Evolutionary conservation across 169 alveolate genomes (phyloP).

Genomic region (Plasmodium sp.): DNA sequence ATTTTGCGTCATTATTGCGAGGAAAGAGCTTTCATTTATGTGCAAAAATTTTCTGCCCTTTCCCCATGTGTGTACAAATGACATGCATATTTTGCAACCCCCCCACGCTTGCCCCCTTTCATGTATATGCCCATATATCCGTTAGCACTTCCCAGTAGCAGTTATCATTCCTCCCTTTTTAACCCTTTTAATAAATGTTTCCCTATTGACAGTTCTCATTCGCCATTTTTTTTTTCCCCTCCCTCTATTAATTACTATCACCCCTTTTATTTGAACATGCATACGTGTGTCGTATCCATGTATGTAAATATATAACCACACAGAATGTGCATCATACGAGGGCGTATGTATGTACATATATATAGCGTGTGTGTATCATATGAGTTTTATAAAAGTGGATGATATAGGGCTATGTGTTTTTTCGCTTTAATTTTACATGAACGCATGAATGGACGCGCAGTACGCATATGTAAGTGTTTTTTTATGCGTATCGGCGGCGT

Average conservation of each 20-base stretch:
- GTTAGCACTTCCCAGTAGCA: background rate
- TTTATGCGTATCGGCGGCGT: background rate
- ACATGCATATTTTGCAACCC: background rate
- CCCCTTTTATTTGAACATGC: background rate
- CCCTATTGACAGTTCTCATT: background rate
- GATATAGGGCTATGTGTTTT: background rate
- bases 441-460: background rate
- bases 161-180: background rate
- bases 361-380: background rate
- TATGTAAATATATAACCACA: background rate
- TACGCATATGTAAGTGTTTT: background rate
- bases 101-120: background rate
- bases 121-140: background rate
- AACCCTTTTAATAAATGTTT: background rate
- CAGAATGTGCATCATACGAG: background rate
- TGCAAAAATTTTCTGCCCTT: background rate
- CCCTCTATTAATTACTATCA: background rate
- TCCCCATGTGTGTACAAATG: background rate
- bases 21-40: background rate
- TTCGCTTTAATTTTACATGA: background rate
- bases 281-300: background rate
- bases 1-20: background rate
- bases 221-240: background rate
- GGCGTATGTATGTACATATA: background rate
- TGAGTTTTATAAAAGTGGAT: background rate